phyloP scores from a whole-genome alignment of 1,284 basidiomycete species.

The Papiliotrema terrestris region DNA sequence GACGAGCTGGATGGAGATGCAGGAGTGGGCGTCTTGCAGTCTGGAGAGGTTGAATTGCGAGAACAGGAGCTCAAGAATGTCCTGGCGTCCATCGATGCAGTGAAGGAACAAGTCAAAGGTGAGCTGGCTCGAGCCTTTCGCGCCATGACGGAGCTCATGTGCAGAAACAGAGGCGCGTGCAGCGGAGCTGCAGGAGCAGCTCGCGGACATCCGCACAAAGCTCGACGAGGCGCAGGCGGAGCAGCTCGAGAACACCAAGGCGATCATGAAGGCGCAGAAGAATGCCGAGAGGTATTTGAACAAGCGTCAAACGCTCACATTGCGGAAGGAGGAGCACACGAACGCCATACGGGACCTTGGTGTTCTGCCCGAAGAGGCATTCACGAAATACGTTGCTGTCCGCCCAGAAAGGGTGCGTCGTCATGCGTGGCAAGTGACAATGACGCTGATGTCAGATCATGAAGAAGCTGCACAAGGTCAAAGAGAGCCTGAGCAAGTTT shows the following conservation, averaged over 20 bases:
- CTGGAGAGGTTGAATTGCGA: constrained; percentile 62
- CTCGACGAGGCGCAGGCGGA: constrained; percentile 76
- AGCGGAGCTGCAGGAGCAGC: constrained; percentile 61
- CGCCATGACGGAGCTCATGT: constrained; percentile 2
- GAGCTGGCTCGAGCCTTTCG: not conserved
- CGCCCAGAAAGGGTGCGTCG: constrained; percentile 68
- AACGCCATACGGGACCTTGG: constrained; percentile 93
- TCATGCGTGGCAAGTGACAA: not conserved
- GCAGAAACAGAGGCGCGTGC: constrained; percentile 51
- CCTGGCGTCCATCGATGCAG: constrained; percentile 61
- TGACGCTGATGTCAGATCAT: constrained; percentile 60
- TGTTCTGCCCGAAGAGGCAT: constrained; percentile 94
- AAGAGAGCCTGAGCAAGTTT: constrained; percentile 91
- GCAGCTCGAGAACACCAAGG: constrained; percentile 79
- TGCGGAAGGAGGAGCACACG: constrained; percentile 87
- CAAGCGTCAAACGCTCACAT: constrained; percentile 78
- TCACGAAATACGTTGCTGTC: constrained; percentile 84
- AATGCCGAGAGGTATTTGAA: constrained; percentile 89
- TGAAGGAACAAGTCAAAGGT: constrained; percentile 66
- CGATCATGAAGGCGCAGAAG: constrained; percentile 86
- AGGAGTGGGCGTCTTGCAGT: constrained; percentile 58
- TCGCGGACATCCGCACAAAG: constrained; percentile 62
- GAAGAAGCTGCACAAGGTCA: constrained; percentile 83
- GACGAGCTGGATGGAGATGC: constrained; percentile 66
- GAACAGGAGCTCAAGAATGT: constrained; percentile 66